Base-by-base conservation (phyloP, 371 early-diverging fungal species). In the Mortierella sp. region DNA sequence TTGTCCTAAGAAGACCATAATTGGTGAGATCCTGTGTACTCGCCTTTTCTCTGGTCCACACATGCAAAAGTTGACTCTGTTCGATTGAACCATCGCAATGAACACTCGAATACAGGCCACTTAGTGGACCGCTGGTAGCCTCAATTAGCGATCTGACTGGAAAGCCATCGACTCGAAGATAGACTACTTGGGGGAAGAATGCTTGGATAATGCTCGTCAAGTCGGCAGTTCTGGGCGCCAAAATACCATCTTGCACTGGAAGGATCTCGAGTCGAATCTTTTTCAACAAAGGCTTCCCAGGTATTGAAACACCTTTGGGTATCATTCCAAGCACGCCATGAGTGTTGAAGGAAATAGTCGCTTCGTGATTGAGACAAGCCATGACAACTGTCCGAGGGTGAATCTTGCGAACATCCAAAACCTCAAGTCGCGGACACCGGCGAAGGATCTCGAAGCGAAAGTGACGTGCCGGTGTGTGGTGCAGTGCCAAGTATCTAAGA, bases 391-490 rank as follows among this genome's bases (percentile, higher is more conserved):
- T 17, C 3, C 3, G 41, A 10, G 16, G 25, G 45, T 12, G 27
- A 8, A 57, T 19, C 25, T 53, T 58, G 17, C 65, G 54, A n/a
- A 58, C 13, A 14, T 65, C 65, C 40, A 65, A 40, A n/a, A 16
- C 37, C 16, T 53, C 54, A 0, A 65, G 47, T 4, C 31, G 46
- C 2, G 47, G 58, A 31, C 57, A 58, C n/a, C 47, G 51, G 7
- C 47, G 27, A 12, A 65, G 41, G 21, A 65, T 28, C 39, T 53
- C 47, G 41, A 65, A 65, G 22, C 57, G 57, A n/a, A 65, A 65
- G n/a, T 65, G 58, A 13, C 4, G 41, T 2, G 58, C 50, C 19
- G 65, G 65, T 0, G 52, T 25, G 50, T 65, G 58, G 29, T 65
- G 65, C 16, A 65, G 31, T 22, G 22, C 40, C n/a, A 65, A 2